Conservation (phyloP, 441 rosid species). For the Mallotus repandus region DNA sequence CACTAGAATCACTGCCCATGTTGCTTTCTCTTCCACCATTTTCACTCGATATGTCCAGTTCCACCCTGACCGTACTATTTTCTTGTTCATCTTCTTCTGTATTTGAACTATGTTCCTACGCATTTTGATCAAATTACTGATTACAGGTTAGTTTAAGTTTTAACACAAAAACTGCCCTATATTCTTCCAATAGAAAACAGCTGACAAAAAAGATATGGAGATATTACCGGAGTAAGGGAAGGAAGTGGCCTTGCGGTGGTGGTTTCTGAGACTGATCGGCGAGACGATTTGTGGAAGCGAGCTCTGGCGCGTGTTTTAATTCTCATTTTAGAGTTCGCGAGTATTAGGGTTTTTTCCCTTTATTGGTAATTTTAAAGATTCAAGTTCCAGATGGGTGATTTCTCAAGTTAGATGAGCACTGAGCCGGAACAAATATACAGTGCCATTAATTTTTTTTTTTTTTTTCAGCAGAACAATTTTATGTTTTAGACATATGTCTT, state of each 20-base stretch:
- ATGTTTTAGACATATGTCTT: too few relatives aligned
- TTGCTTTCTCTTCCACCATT: background rate
- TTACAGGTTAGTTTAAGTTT: background rate
- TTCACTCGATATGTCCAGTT: background rate
- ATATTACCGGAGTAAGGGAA: conserved; percentile 1
- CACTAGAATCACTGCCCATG: background rate
- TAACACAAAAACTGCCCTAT: background rate
- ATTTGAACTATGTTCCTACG: background rate
- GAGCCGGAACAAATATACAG: too few relatives aligned
- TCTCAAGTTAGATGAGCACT: too few relatives aligned
- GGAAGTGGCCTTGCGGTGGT: conserved; percentile 8
- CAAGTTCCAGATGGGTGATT: background rate
- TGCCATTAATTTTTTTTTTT: too few relatives aligned
- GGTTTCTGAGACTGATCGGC: background rate
- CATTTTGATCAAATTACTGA: background rate
- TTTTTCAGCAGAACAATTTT: too few relatives aligned
- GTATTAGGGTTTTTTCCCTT: background rate
- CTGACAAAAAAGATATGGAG: background rate
- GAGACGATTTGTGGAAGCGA: background rate
- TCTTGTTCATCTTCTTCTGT: background rate
- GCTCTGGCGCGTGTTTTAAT: conserved; percentile 7
- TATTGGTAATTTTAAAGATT: too few relatives aligned
- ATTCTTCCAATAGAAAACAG: background rate
- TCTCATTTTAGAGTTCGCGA: conserved; percentile 9
- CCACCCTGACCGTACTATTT: background rate